Evolutionary conservation across 2,329 filamentous ascomycete genomes (phyloP).

Genomic region (Fusarium nurragi): DNA sequence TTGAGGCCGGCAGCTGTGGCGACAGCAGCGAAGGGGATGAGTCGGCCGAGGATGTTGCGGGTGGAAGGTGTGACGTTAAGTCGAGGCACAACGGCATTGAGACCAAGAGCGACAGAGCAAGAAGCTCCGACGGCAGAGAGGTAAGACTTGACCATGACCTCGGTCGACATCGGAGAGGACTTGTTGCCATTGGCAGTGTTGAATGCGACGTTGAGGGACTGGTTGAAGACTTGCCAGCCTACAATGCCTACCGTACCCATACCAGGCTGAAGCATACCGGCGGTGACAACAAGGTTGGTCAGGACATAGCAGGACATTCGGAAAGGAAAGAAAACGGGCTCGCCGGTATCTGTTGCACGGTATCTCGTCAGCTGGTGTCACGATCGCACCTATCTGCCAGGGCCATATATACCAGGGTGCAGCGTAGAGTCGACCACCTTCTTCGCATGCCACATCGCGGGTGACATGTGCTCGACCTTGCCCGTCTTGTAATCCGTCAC

Average conservation of each 20-base stretch:
- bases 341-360: slow-evolving; percentile 78
- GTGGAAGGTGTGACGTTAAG: slow-evolving; percentile 82
- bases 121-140: slow-evolving; percentile 90
- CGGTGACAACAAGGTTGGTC: slow-evolving; percentile 93
- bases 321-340: slow-evolving; percentile 92
- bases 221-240: slow-evolving; percentile 94
- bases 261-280: slow-evolving; percentile 94
- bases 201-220: slow-evolving; percentile 97
- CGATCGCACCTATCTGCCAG: background rate
- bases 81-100: slow-evolving; percentile 89
- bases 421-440: slow-evolving; percentile 97
- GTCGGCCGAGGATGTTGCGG: slow-evolving; percentile 78
- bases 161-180: slow-evolving; percentile 84
- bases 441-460: slow-evolving; percentile 93
- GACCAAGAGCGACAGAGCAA: slow-evolving; percentile 90
- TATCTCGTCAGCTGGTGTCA: slow-evolving; percentile 23
- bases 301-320: slow-evolving; percentile 97
- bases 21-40: slow-evolving; percentile 96
- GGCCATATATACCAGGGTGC: slow-evolving; percentile 77
- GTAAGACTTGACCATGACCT: slow-evolving; percentile 88
- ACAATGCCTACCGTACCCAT: slow-evolving; percentile 84
- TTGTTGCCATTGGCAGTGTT: slow-evolving; percentile 99
- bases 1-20: slow-evolving; percentile 91
- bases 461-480: slow-evolving; percentile 80
- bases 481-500: slow-evolving; percentile 89